Conservation (phyloP, 108 stramenopile genomes). For the Parmales sp. region DNA sequence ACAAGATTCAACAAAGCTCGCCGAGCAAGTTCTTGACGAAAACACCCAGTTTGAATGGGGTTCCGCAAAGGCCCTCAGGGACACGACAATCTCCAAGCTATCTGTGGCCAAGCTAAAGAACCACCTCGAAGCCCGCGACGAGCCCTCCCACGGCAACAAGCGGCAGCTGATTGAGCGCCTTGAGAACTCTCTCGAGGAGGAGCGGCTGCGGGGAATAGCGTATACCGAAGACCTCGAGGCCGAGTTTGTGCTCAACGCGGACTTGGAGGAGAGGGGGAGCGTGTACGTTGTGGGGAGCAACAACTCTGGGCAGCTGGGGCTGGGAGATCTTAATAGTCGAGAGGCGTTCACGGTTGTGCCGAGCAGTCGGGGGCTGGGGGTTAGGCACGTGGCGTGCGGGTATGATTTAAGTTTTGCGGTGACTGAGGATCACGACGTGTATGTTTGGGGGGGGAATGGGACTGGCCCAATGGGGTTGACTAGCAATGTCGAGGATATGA, state of each 20-base stretch:
- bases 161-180: constrained; percentile 38
- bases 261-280: constrained; percentile 56
- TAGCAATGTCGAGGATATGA: constrained; percentile 12
- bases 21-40: no score
- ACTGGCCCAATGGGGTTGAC: constrained; percentile 34
- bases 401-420: constrained; percentile 44
- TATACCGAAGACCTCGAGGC: constrained; percentile 47
- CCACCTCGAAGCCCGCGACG: constrained; percentile 44
- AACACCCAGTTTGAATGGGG: no score
- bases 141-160: constrained; percentile 42
- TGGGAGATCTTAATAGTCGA: constrained; percentile 49
- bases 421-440: constrained; percentile 56
- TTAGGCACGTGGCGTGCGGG: constrained; percentile 39
- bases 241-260: constrained; percentile 40
- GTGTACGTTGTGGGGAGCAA: constrained; percentile 49
- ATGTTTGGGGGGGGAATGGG: constrained; percentile 56
- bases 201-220: constrained; percentile 36
- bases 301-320: constrained; percentile 49
- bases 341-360: constrained; percentile 38
- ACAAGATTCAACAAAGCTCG: no score
- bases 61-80: constrained; percentile 11
- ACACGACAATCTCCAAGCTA: constrained; percentile 19
- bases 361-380: constrained; percentile 37
- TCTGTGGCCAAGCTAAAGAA: constrained; percentile 23
- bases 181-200: constrained; percentile 39